Evolutionary conservation across 257 asterid species (phyloP).

Genomic region (Nicotiana attenuata): DNA sequence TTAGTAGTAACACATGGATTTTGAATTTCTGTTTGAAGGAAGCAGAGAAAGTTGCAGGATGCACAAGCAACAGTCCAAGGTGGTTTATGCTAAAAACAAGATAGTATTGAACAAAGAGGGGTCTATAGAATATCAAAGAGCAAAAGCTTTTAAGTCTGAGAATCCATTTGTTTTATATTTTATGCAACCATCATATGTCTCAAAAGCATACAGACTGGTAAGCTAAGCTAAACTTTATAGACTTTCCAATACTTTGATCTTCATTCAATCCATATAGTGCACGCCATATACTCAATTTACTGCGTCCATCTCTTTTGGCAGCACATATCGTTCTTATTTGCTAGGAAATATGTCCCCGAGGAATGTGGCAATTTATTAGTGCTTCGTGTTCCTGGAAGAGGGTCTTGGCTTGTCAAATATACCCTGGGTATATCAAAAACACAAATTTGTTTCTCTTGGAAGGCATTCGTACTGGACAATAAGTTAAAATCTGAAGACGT

Average conservation of each 20-base stretch:
- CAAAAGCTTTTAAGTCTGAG: not conserved
- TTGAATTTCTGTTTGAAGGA: not conserved
- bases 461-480: constrained; percentile 11
- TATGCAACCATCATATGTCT: constrained; percentile 13
- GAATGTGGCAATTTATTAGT: too few relatives aligned
- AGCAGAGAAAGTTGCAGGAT: not conserved
- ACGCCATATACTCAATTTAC: not conserved
- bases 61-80: not conserved
- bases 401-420: not conserved
- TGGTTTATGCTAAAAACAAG: not conserved
- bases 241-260: not conserved
- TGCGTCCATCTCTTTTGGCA: not conserved
- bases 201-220: not conserved
- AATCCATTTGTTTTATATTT: not conserved
- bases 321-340: not conserved
- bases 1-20: not conserved
- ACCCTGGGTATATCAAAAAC: not conserved
- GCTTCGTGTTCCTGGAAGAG: not conserved
- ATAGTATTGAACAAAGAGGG: not conserved
- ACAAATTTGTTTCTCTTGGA: not conserved
- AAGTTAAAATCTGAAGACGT: constrained; percentile 12
- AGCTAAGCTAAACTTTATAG: not conserved
- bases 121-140: not conserved
- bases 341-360: not conserved
- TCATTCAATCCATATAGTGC: not conserved